Evolutionary conservation across 78 protist genomes (phyloP), one percentile per base, ranked within the genome.

Genomic region (Tieghemostelium lacteum): DNA sequence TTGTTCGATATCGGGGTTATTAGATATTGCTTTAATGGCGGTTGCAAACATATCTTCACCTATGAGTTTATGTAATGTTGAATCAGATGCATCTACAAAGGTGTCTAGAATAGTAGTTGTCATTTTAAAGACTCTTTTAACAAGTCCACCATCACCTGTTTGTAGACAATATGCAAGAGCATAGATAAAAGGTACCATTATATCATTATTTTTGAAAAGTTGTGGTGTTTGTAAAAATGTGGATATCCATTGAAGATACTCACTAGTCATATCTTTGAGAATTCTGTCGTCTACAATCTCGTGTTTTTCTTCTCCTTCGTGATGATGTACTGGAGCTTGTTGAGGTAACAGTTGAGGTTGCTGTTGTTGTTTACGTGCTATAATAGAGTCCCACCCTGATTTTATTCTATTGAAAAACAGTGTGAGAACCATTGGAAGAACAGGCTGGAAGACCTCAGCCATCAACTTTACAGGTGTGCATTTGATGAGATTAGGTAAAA

Each of bases 211-310:
- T 14, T 20, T 42, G 2, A 83, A 29, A 8, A 69, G 20, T 62
- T 7, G 52, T 52, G 73, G 60, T 24, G 31, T 42, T 39, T 45
- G 2, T n/a, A 66, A 67, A n/a, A 57, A 42, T 12, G 24, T 69
- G 12, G 36, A 33, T 0, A 29, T 1, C 52, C 54, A 83, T 12
- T 24, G 10, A 37, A 57, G 24, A 33, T 29, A 83, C 6, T 83
- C 91, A 45, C 55, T 28, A 24, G 72, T 50, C 22, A 83, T 31
- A 42, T 83, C 91, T 67, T 74, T 39, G 5, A 83, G 54, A n/a
- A 83, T 69, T 42, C 65, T 66, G 69, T 83, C 91, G 6, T 69
- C 78, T 58, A 83, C 45, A 49, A 83, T 83, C 60, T 83, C 91
- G 12, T 4, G 26, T 34, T 50, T 66, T 45, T 83, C 91, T 39